phyloP scores from a whole-genome alignment of 2,329 filamentous ascomycete genomes.

The Ophiostoma novo-ulmi region DNA sequence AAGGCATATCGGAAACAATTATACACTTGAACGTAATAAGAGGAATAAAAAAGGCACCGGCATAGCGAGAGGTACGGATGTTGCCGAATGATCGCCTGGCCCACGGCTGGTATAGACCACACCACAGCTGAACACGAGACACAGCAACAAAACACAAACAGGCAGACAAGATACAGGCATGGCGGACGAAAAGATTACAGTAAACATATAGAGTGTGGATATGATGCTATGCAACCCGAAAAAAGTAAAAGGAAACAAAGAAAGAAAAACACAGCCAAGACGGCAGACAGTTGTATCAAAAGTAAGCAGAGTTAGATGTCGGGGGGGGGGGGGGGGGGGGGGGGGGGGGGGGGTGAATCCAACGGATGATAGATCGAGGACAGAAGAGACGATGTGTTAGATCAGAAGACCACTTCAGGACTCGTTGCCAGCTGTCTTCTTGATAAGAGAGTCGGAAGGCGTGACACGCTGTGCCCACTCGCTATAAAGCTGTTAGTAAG shows the following conservation, averaged over 20 bases:
- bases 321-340: slow-evolving; percentile 1
- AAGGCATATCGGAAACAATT: too few species aligned
- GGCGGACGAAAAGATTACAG: background rate
- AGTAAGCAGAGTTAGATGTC: background rate
- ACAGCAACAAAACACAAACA: background rate
- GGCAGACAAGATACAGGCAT: background rate
- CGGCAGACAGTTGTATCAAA: background rate
- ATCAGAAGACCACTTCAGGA: background rate
- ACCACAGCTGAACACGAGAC: background rate
- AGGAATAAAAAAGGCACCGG: background rate
- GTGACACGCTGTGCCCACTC: slow-evolving; percentile 29
- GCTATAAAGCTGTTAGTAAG: slow-evolving; percentile 15
- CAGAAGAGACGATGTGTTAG: background rate
- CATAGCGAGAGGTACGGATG: too few species aligned
- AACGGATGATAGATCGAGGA: background rate
- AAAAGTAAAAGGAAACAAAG: background rate
- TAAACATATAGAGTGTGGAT: slow-evolving; percentile 6
- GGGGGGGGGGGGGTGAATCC: background rate
- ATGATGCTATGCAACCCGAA: slow-evolving; percentile 6
- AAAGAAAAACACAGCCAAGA: background rate
- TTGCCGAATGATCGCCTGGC: too few species aligned
- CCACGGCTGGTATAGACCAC: too few species aligned
- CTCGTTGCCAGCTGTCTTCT: slow-evolving; percentile 17
- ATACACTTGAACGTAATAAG: background rate
- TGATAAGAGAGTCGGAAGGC: slow-evolving; percentile 26